Evolutionary conservation across 2,329 filamentous ascomycete species (phyloP).

Genomic region (Exophiala mesophila): DNA sequence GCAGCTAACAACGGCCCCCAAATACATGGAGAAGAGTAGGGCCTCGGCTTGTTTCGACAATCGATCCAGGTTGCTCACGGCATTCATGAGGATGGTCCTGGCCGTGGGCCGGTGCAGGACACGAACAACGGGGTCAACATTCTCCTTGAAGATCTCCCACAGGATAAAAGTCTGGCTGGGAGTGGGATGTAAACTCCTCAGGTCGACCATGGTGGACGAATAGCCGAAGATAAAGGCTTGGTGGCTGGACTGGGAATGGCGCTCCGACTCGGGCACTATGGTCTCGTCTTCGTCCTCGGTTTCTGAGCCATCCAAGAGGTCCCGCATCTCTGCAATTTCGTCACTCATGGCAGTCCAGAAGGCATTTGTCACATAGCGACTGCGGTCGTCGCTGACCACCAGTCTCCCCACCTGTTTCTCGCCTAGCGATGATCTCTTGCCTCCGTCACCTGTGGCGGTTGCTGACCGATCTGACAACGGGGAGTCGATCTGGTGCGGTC

Average conservation of each 20-base stretch:
- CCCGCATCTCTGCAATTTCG: conserved; percentile 60
- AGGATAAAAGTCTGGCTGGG: conserved; percentile 47
- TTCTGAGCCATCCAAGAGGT: conserved; percentile 54
- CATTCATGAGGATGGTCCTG: conserved; percentile 48
- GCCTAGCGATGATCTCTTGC: conserved; percentile 23
- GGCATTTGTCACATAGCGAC: conserved; percentile 58
- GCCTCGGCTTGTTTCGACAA: conserved; percentile 51
- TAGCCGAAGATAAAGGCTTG: conserved; percentile 60
- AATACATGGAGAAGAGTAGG: conserved; percentile 57
- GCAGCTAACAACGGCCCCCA: conserved; percentile 51
- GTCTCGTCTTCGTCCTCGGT: conserved; percentile 51
- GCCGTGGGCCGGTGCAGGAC: conserved; percentile 55
- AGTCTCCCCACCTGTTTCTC: conserved; percentile 52
- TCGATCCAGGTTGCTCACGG: conserved; percentile 45
- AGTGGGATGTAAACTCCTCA: conserved; percentile 53
- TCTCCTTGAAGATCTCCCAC: conserved; percentile 57
- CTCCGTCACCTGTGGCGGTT: conserved; percentile 1
- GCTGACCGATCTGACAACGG: conserved; percentile 9
- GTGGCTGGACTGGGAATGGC: conserved; percentile 42
- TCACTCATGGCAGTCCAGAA: conserved; percentile 59
- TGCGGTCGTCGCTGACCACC: conserved; percentile 56
- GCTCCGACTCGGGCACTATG: conserved; percentile 42
- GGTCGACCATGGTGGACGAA: conserved; percentile 52
- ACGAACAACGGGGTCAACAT: conserved; percentile 58
- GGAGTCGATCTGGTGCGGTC: no score